A percentile compares a stretch with the other conserved stretches of the same genome.
Evolutionary conservation across 352 stramenopile genomes (phyloP).

Genomic region (Pythium periplocum): DNA sequence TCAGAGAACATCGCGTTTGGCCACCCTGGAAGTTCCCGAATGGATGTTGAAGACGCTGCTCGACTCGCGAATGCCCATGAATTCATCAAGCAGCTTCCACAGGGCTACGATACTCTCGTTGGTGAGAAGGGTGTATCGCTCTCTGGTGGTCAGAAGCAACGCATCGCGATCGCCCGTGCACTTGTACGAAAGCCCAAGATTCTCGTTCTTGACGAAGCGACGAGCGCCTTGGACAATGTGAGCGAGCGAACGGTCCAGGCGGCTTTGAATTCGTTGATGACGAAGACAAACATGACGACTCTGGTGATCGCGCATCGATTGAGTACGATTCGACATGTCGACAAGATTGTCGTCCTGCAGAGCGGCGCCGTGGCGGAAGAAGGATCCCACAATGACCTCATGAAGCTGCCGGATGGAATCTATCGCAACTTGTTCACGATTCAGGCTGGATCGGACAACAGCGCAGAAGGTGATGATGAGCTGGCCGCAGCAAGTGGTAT

Average conservation of each 20-base stretch:
- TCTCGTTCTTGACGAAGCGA: constrained; percentile 56
- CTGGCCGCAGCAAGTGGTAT: too few species aligned
- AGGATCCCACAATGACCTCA: too few species aligned
- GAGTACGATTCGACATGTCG: too few species aligned
- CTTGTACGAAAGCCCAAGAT: constrained; percentile 43
- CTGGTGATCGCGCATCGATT: too few species aligned
- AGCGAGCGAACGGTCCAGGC: too few species aligned
- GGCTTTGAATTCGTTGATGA: too few species aligned
- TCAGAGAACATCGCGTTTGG: constrained; percentile 66
- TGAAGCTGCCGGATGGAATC: too few species aligned
- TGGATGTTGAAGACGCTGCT: constrained; percentile 9
- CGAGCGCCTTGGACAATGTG: constrained; percentile 31
- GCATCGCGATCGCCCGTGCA: constrained; percentile 59
- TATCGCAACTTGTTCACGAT: not conserved
- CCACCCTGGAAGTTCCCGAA: not conserved
- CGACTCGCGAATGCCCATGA: constrained; percentile 19
- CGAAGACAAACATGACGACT: too few species aligned
- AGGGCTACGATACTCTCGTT: constrained; percentile 53
- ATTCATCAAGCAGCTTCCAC: constrained; percentile 29
- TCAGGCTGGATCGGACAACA: not conserved
- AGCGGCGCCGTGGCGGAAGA: too few species aligned
- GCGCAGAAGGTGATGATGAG: too few species aligned
- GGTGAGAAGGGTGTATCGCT: constrained; percentile 72
- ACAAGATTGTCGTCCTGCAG: too few species aligned
- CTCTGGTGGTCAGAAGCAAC: constrained; percentile 53